Evolutionary conservation across 108 stramenopile species (phyloP), one percentile per base, ranked within the genome.

Genomic region (Skeletonema marinoi): DNA sequence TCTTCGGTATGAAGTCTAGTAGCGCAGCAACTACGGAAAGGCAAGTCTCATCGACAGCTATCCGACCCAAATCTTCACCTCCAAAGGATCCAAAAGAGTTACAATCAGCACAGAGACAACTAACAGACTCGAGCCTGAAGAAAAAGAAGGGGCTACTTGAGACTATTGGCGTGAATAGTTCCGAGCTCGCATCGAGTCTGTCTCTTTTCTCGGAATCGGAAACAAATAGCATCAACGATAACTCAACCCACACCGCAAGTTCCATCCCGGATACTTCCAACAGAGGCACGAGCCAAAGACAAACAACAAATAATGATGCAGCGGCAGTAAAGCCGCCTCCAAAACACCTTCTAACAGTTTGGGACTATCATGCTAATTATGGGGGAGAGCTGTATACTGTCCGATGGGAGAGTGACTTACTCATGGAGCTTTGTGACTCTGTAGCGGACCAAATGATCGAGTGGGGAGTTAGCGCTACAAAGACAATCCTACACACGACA

Each of bases 321-420:
- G 66, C 70, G 62, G 71, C 62, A 17, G 59, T 66, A 10, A 70
- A 84, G 29, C 29, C 77, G 31, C 80, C 85, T 3, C 90, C 93
- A 9, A 88, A 86, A 35, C 93, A 92, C 71, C 42, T 92, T 33
- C 51, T 75, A 25, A 90, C 90, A 9, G 89, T 92, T 16, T 95
- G 94, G 94, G 91, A 92, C 60, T 95, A 87, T 65, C 77, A 84
- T 63, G 76, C 85, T 7, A 82, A 73, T 6, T 95, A 91, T 76
- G 94, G 92, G 19, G 94, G 94, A 10, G 92, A 95, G 66, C 77
- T 91, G 41, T 92, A 92, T 69, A 92, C 91, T 17, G 94, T 95
- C 1, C 74, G 78, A 70, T 95, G 90, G 89, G 94, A 95, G 71
- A 90, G 89, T 60, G 76, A 85, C 14, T 77, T 95, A 29, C 70